Base-by-base conservation (phyloP, 148 eudicot genomes). In the Silene latifolia region DNA sequence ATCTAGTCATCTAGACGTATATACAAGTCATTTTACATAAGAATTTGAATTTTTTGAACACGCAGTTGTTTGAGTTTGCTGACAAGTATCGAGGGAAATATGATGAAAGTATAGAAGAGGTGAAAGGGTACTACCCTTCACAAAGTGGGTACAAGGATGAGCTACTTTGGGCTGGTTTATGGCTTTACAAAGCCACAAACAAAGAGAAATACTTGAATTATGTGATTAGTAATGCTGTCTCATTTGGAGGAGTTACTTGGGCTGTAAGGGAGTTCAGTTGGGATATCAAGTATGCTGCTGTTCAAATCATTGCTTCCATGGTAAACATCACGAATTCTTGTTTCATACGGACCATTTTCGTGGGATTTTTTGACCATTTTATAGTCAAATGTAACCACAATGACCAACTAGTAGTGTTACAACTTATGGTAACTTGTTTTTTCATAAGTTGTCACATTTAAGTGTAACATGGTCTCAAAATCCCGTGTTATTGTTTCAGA, bases 101-200 rank as follows among this genome's bases (percentile, higher is more conserved):
- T 54, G 98, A 92, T 61, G 69, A 29, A 0, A 87, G 89, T 23
- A 76, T 90, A 10, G 77, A 82, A 67, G 89, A 71, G 42, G 98
- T 75, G 47, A 85, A 87, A 74, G 80, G 81, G 24, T 92, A 92
- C 63, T 92, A 92, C 67, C 71, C 86, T 21, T 92, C 98, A 61
- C 83, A 73, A 54, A 92, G 98, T 79, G 98, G 98, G 46, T 90
- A 88, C 84, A 86, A 71, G 67, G 98, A 92, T 59, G 96, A 92
- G 85, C 64, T 92, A 60, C 69, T 90, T 62, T 92, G 98, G 98
- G 91, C 85, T 69, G 88, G 88, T n/a, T 24, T 92, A 78, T 92
- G 98, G 98, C 81, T 90, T 5, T 85, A 90, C 83, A 90, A 86
- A 63, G 98, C 96, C 75, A 90, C 96, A 76, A 80, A 81, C 72